Base-by-base conservation (phyloP, 805 yeast genomes). In the Maudiozyma barnettii region DNA sequence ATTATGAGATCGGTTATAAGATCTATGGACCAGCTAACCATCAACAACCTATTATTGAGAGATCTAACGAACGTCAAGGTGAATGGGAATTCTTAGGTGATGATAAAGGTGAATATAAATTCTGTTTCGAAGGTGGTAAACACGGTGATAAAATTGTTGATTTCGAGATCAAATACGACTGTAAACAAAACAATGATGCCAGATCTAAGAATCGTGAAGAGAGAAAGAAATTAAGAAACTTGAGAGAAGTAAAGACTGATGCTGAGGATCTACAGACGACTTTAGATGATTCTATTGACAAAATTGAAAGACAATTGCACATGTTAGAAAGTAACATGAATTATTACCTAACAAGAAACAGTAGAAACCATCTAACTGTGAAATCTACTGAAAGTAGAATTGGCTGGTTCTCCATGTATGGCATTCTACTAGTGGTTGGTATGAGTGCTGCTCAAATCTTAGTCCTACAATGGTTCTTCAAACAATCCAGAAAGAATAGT, bases 261-360 rank as follows among this genome's bases (percentile, higher is more conserved):
- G 45, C 45, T 5, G 54, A 50, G 30, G 54, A 44, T 46, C 56
- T 51, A 53, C 63, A 52, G 57, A 54, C 21, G 41, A 61, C 54
- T 56, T 54, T 48, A 43, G 59, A 55, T 12, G 50, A 57, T 29
- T 73, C 82, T 2, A 78, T 82, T 21, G 74, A 73, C 48, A 68
- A 67, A 47, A 81, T 84, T 50, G 88, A 82, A 55, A 56, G 61
- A 6, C 82, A 82, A 57, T 71, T 84, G 59, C 76, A 74, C 54
- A 70, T 72, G 12, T 68, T 84, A 51, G 69, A 75, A 56, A 74
- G 74, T 54, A 71, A 81, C 36, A 69, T 91, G 62, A 85, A 82
- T 57, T 84, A 90, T 67, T 89, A 90, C 73, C 84, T 81, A 68
- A 81, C 95, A 12, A 82, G 99, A 71, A 91, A 86, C 67, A 80